Percentiles rank a stretch among this genome's conserved stretches.
phyloP scores from a whole-genome alignment of 768 basidiomycete species.

The Rhodotorula babjevae region DNA sequence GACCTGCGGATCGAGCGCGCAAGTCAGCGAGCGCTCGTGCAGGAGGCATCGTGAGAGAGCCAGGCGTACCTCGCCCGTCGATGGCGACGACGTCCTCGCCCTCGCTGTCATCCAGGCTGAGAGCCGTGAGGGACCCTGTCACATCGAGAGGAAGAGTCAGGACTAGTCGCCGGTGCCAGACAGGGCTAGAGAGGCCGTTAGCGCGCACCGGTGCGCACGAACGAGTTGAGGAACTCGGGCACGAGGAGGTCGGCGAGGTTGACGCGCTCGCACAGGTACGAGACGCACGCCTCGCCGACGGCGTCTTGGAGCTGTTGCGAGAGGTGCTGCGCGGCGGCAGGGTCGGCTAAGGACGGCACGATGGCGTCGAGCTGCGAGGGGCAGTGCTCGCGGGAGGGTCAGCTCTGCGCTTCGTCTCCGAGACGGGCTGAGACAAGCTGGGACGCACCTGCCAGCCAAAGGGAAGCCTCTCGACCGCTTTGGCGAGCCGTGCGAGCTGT shows the following conservation, averaged over 20 bases:
- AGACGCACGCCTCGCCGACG: background rate
- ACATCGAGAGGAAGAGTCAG: too few relatives aligned
- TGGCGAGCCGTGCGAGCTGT: background rate
- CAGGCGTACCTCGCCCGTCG: conserved; percentile 31
- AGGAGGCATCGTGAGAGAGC: too few relatives aligned
- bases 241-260: conserved; percentile 29
- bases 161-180: too few relatives aligned
- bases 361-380: conserved; percentile 19
- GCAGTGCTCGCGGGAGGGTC: background rate
- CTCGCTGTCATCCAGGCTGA: conserved; percentile 12
- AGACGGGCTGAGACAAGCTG: background rate
- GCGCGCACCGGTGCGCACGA: conserved; percentile 17
- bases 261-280: conserved; percentile 6
- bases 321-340: background rate
- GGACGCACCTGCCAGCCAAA: conserved; percentile 34
- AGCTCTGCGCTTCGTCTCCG: background rate
- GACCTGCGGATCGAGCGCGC: conserved; percentile 10
- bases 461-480: conserved; percentile 14
- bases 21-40: background rate
- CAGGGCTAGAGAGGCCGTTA: fast-evolving
- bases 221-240: conserved; percentile 18
- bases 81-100: conserved; percentile 28
- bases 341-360: conserved; percentile 3
- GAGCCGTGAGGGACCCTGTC: conserved; percentile 27
- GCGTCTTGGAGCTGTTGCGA: background rate